phyloP scores from a whole-genome alignment of 2,329 filamentous ascomycete genomes.

The Colletotrichum sp. region DNA sequence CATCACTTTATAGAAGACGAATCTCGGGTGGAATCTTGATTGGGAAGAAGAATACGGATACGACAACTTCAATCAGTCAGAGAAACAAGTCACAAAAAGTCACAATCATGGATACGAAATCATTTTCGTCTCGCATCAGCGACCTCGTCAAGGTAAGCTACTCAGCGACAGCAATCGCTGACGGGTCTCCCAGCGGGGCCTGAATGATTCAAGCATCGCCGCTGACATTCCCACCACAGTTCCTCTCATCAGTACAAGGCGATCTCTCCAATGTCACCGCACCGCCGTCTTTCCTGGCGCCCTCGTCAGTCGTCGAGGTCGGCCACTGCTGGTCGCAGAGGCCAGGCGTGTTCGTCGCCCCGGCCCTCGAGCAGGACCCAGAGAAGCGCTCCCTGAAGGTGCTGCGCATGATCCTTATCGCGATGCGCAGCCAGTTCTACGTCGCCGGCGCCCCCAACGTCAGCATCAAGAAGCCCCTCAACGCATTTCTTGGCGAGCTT shows the following conservation, averaged over 20 bases:
- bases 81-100: neutral
- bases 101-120: slow-evolving; percentile 17
- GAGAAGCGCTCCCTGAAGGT: slow-evolving; percentile 50
- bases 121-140: slow-evolving; percentile 19
- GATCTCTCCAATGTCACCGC: slow-evolving; percentile 58
- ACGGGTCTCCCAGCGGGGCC: neutral
- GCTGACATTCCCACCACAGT: slow-evolving; percentile 9
- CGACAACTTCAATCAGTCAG: neutral
- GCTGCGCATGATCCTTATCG: slow-evolving; percentile 51
- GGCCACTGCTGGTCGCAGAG: slow-evolving; percentile 56
- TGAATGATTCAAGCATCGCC: neutral
- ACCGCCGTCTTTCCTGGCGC: slow-evolving; percentile 53
- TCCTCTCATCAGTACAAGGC: slow-evolving; percentile 41
- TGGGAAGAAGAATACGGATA: neutral
- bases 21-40: neutral
- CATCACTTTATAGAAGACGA: neutral
- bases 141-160: slow-evolving; percentile 21
- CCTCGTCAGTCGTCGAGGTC: slow-evolving; percentile 55
- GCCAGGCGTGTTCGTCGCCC: slow-evolving; percentile 51
- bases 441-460: slow-evolving; percentile 48
- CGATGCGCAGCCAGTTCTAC: slow-evolving; percentile 52
- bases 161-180: neutral
- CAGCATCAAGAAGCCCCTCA: slow-evolving; percentile 58
- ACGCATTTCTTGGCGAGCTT: slow-evolving; percentile 57
- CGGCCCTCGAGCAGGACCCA: slow-evolving; percentile 47